Base-by-base conservation (phyloP, 225 moss, liverwort and hornwort species). In the Antitrichia curtipendula region DNA sequence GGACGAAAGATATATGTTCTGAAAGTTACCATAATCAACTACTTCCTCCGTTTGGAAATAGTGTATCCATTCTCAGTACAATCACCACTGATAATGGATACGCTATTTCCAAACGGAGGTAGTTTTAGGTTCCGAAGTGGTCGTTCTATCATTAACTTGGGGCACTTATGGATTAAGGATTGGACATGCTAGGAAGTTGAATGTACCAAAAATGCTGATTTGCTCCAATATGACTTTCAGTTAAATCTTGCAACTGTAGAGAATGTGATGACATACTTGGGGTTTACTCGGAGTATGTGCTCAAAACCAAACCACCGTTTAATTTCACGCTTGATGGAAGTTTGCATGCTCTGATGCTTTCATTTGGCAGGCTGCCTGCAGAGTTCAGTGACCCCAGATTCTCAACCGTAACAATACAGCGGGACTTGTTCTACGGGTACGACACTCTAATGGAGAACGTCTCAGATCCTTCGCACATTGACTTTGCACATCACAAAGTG, bases 361-460 rank as follows among this genome's bases (percentile, higher is more conserved):
- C 53, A 9, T 88, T 80, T 88, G 85, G 87, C 93, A 96, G 96
- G 94, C 83, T 98, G 84, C 97, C 98, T 87, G 92, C 94, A 60
- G 98, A 95, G 79, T 99, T 99, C 78, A 71, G 82, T 40, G 98
- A 99, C 80, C 94, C 95, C 25, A 89, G 94, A 69, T 99, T 65
- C 86, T 96, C 97, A 53, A 95, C 96, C 9, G 98, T 99, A 62
- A 95, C 97, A 77, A 99, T 99, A 78, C 98, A 99, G 81, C 91
- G 97, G 79, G 98, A 99, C 80, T 91, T 99, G 89, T 97, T 93
- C 81, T 99, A 99, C 81, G 96, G 94, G 34, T 99, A 99, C 85
- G 98, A 99, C 75, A 99, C 98, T 22, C 84, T 99, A 28, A 99
- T 99, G 98, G 98, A 99, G 92, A 99, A 99, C 83, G 98, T 99